phyloP scores from a whole-genome alignment of 106 monocot species.

The Dendrobium officinale region DNA sequence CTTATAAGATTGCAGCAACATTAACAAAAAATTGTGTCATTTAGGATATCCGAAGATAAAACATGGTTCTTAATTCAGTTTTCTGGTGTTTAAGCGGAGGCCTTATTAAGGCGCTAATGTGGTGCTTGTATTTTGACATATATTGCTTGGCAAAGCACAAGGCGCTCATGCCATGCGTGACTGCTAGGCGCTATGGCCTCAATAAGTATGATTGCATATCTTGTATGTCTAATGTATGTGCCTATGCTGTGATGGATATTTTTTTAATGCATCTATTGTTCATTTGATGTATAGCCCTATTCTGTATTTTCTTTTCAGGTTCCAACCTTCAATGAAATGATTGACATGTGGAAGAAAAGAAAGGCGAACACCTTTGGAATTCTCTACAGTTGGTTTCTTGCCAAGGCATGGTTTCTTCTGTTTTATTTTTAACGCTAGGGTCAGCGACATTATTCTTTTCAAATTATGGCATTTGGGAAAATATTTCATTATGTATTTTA shows the following conservation, averaged over 20 bases:
- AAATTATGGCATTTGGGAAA: neutral
- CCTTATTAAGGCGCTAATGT: neutral
- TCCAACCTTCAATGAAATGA: conserved; percentile 82
- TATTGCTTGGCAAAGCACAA: neutral
- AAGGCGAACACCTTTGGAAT: conserved; percentile 81
- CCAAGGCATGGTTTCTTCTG: conserved; percentile 50
- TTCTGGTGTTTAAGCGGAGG: neutral
- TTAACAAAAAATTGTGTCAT: neutral
- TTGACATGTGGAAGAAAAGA: conserved; percentile 90
- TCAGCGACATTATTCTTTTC: neutral
- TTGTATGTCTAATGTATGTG: neutral
- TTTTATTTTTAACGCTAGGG: neutral
- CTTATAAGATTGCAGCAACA: neutral
- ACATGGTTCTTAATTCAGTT: neutral
- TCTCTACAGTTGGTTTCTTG: conserved; percentile 90
- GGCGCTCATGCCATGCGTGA: neutral
- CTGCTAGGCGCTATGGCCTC: neutral
- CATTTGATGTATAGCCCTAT: neutral
- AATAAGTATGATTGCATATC: neutral
- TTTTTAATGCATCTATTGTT: neutral
- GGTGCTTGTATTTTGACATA: neutral
- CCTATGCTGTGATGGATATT: neutral
- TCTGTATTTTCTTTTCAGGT: conserved; percentile 38
- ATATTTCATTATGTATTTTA: neutral
- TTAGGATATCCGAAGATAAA: neutral